These are phyloP conservation scores for Santalum album DNA, from an alignment of 164 flowering plant genomes.

Conservation along the genomic window DNA sequence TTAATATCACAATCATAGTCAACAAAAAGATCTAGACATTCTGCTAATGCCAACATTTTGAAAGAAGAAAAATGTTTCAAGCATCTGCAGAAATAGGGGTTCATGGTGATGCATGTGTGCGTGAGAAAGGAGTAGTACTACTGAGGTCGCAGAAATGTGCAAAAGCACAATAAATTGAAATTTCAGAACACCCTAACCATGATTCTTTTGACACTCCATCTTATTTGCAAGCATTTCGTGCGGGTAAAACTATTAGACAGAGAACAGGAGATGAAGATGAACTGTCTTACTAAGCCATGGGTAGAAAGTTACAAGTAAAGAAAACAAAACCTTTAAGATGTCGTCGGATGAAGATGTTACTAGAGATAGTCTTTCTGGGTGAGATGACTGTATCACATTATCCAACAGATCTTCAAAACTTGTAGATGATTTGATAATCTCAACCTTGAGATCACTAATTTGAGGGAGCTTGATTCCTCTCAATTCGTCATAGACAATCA, in stretches of 20 bases:
- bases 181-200: too few relatives aligned
- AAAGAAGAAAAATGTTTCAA: too few relatives aligned
- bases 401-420: conserved; percentile 10
- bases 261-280: not conserved
- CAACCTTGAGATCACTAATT: conserved; percentile 8
- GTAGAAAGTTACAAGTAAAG: not conserved
- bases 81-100: too few relatives aligned
- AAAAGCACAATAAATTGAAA: too few relatives aligned
- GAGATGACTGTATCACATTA: conserved; percentile 11
- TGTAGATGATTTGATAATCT: conserved; percentile 13
- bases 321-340: conserved; percentile 12
- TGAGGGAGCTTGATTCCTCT: conserved; percentile 4
- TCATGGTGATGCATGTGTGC: too few relatives aligned
- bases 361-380: conserved; percentile 10
- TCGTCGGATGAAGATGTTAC: conserved; percentile 7
- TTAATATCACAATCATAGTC: too few relatives aligned
- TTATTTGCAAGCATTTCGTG: too few relatives aligned
- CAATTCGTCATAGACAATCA: conserved; percentile 15
- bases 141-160: too few relatives aligned
- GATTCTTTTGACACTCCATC: too few relatives aligned
- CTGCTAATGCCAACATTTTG: too few relatives aligned
- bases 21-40: too few relatives aligned
- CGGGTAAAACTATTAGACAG: not conserved
- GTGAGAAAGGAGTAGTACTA: too few relatives aligned
- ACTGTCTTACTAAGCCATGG: not conserved